Evolutionary conservation across 1,139 yeast genomes (phyloP), one percentile per base, ranked within the genome.

Genomic region (Debaryomycetaceae sp.): DNA sequence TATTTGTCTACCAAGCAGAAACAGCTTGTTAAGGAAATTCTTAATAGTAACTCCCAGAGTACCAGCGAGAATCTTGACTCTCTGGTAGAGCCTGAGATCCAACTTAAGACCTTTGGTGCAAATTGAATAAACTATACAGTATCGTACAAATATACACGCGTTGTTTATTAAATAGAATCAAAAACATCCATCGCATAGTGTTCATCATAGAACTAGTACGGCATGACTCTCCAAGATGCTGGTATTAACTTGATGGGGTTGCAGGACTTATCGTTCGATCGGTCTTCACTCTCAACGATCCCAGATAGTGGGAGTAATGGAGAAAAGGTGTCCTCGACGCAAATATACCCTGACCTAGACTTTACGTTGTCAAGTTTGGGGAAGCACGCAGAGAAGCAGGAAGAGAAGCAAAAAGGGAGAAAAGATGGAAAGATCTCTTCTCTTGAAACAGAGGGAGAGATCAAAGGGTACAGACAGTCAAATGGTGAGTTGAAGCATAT

Each of bases 1-100:
- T 59, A 64, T 1, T 55, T 79, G 27, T 66, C 62, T 30, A 63
- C 57, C 0, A 60, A 59, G 1, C 81, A 80, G 52, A 72, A 68
- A 48, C 42, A 46, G 7, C 47, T 60, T 14, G 65, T 77, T 1
- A 82, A 79, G 51, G 60, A 57, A 14, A 60, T 81, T 49, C 76
- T 80, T 6, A 65, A 59, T 46, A 38, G 50, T 13, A 45, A 47
- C 6, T 44, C 54, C 6, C 45, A 43, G 5, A 41, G 45, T 3
- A 20, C 30, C 7, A 44, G 43, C 1, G 43, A 35, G n/a, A 37
- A 35, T 6, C 46, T 43, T 6, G 36, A 44, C n/a, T 39, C 37
- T 35, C 51, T 49, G 22, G 62, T 57, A 23, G 58, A 53, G 27
- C 57, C 63, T 1, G 62, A 56, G 39, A 70, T 71, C 36, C 65